Evolutionary conservation across 2,329 filamentous ascomycete genomes (phyloP).

Genomic region (Fusarium algeriense): DNA sequence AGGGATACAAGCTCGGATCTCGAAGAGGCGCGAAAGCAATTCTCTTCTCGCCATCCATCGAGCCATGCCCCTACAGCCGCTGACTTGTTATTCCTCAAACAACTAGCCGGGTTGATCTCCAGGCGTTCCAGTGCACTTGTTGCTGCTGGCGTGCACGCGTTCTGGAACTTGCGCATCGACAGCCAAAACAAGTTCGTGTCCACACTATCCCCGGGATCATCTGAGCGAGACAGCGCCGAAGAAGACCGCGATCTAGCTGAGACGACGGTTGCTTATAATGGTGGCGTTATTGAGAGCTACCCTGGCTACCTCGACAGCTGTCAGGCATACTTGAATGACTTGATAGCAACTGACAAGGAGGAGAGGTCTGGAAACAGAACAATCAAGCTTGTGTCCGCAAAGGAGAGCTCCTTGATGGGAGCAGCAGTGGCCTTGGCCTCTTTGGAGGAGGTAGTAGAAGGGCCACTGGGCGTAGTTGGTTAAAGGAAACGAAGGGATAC

Average conservation of each 20-base stretch:
- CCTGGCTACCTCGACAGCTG: conserved; percentile 73
- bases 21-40: conserved; percentile 60
- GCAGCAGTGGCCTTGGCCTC: conserved; percentile 77
- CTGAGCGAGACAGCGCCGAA: conserved; percentile 61
- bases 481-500: conserved; percentile 1
- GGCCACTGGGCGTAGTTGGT: conserved; percentile 32
- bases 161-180: conserved; percentile 69
- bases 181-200: conserved; percentile 55
- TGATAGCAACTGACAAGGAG: conserved; percentile 57
- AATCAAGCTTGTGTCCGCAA: conserved; percentile 75
- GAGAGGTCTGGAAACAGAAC: conserved; percentile 53
- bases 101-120: conserved; percentile 66
- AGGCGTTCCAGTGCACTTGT: conserved; percentile 70
- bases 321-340: conserved; percentile 72
- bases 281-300: conserved; percentile 83
- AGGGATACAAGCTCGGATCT: conserved; percentile 62
- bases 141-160: conserved; percentile 68
- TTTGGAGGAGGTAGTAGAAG: conserved; percentile 43
- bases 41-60: conserved; percentile 64
- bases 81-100: conserved; percentile 66
- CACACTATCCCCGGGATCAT: conserved; percentile 49
- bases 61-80: conserved; percentile 53
- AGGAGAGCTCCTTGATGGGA: conserved; percentile 80
- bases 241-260: conserved; percentile 60
- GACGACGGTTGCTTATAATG: conserved; percentile 80